Conservation (phyloP, 371 early-diverging fungal genomes). For the Cokeromyces recurvatus region DNA sequence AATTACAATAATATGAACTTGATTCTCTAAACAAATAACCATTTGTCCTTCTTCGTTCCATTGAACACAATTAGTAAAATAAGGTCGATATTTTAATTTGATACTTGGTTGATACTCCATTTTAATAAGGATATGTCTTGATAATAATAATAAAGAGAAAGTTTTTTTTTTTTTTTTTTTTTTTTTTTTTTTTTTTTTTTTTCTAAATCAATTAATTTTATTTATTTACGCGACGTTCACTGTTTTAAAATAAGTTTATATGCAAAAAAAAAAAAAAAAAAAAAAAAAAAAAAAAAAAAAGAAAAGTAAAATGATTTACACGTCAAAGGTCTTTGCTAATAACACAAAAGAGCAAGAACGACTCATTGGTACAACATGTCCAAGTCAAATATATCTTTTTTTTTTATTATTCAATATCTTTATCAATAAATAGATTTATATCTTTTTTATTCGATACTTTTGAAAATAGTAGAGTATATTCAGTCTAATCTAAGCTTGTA, state of each 20-base stretch:
- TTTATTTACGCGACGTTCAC: no score
- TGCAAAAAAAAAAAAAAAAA: conserved; percentile 1
- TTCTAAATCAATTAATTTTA: no score
- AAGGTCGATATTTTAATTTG: conserved; percentile 12
- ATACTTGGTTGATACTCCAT: conserved; percentile 26
- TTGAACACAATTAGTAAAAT: conserved; percentile 10
- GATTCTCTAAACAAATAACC: conserved; percentile 13
- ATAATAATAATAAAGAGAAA: not conserved
- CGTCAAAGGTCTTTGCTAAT: no score
- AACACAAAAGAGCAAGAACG: no score
- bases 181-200: no score
- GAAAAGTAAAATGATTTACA: not conserved
- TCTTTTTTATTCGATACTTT: no score
- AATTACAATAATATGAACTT: conserved; percentile 28
- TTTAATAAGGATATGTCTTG: not conserved
- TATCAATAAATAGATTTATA: no score
- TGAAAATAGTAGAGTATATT: no score
- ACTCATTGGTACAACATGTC: no score
- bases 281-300: not conserved
- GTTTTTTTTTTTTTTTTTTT: conserved; percentile 1
- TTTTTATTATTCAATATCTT: no score
- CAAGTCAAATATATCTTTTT: no score
- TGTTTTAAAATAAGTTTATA: not conserved
- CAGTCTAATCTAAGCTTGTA: no score
- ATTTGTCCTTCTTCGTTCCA: conserved; percentile 26